Evolutionary conservation across 2,329 filamentous ascomycete genomes (phyloP).

Genomic region (Fusarium metavorans): DNA sequence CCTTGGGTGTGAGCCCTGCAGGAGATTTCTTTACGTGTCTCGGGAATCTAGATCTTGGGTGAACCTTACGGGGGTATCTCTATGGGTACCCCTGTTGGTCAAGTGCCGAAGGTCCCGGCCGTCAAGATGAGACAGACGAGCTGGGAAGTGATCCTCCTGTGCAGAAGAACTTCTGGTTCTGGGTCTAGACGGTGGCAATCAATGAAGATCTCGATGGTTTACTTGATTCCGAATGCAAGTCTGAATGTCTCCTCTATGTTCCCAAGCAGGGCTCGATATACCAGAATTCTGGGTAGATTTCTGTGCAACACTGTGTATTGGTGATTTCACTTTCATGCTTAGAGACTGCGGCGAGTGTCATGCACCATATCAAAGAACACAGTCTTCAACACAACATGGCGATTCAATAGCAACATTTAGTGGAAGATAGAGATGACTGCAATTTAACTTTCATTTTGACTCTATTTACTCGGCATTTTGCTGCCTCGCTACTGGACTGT

Average conservation of each 20-base stretch:
- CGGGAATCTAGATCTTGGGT: neutral
- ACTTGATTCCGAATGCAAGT: neutral
- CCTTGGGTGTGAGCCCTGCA: neutral
- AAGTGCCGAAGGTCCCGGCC: neutral
- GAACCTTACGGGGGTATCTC: neutral
- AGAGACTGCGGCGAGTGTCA: neutral
- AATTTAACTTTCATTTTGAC: neutral
- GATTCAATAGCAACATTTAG: neutral
- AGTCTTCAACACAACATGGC: neutral
- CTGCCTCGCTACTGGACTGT: neutral
- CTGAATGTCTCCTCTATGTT: rapidly evolving
- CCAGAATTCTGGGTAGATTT: rapidly evolving
- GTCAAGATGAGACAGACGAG: neutral
- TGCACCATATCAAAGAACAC: neutral
- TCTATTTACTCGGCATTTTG: neutral
- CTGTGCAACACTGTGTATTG: neutral
- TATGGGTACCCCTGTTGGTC: neutral
- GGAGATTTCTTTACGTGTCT: neutral
- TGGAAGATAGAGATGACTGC: neutral
- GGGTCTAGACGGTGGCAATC: neutral
- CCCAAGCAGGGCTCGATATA: neutral
- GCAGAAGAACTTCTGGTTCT: neutral
- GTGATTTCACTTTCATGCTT: no score
- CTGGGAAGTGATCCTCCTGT: neutral
- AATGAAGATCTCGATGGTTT: neutral